Evolutionary conservation across 768 basidiomycete genomes (phyloP).

Genomic region (Baorangia bicolor): DNA sequence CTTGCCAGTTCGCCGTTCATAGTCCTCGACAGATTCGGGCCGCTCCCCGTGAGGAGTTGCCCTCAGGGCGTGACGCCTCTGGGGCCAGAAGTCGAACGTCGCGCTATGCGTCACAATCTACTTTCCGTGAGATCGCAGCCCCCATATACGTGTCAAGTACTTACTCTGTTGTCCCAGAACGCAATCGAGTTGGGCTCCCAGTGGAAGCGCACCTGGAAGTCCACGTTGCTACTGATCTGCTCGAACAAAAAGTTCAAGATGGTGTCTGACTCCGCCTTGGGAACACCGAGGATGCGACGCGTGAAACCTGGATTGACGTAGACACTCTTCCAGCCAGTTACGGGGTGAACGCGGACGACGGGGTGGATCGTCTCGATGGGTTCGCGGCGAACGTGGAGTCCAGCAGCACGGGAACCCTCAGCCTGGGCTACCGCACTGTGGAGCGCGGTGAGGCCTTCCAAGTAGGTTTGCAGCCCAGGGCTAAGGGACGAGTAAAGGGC

Average conservation of each 20-base stretch:
- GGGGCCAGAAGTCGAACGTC: slow-evolving; percentile 81
- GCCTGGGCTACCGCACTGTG: slow-evolving; percentile 80
- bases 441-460: slow-evolving; percentile 70
- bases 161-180: slow-evolving; percentile 86
- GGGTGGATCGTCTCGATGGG: slow-evolving; percentile 74
- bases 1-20: slow-evolving; percentile 62
- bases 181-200: slow-evolving; percentile 78
- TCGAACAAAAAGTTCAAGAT: slow-evolving; percentile 69
- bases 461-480: slow-evolving; percentile 68
- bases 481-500: slow-evolving; percentile 84
- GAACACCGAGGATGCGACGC: slow-evolving; percentile 71
- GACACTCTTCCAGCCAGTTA: slow-evolving; percentile 81
- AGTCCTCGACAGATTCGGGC: slow-evolving; percentile 73
- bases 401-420: slow-evolving; percentile 67
- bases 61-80: slow-evolving; percentile 73
- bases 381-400: slow-evolving; percentile 66
- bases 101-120: slow-evolving; percentile 76
- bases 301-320: slow-evolving; percentile 87
- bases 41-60: slow-evolving; percentile 81
- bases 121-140: neutral
- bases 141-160: neutral
- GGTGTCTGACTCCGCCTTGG: slow-evolving; percentile 79
- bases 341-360: slow-evolving; percentile 80
- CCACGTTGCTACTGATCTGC: slow-evolving; percentile 66
- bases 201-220: slow-evolving; percentile 73